phyloP scores from a whole-genome alignment of 768 basidiomycete species.

The Asterophora lycoperdoides region DNA sequence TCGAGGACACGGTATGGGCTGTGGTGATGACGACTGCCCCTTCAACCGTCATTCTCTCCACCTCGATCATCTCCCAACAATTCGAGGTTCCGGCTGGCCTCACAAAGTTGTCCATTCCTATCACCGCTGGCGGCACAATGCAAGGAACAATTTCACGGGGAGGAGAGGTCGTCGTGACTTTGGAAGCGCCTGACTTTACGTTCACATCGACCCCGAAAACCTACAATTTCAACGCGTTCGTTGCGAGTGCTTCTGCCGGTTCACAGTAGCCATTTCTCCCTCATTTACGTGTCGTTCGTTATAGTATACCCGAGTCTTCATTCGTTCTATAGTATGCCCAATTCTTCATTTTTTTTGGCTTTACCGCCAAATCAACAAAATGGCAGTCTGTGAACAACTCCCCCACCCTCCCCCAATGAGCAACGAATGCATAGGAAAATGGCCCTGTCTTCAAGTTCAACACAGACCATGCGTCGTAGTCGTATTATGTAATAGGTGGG shows the following conservation, averaged over 20 bases:
- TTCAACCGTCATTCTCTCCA: constrained; percentile 52
- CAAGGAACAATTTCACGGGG: constrained; percentile 44
- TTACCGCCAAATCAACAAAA: too few relatives aligned
- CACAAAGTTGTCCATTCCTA: constrained; percentile 57
- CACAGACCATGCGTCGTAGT: not conserved
- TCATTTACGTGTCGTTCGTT: not conserved
- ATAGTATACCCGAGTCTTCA: not conserved
- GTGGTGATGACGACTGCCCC: constrained; percentile 58
- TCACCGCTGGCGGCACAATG: constrained; percentile 50
- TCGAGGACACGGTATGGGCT: constrained; percentile 63
- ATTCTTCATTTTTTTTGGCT: too few relatives aligned
- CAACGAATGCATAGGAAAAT: too few relatives aligned
- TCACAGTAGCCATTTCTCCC: too few relatives aligned
- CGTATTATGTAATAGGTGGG: not conserved
- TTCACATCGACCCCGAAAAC: constrained; percentile 49
- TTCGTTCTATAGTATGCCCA: too few relatives aligned
- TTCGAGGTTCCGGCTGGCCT: constrained; percentile 53
- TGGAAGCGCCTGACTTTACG: constrained; percentile 46
- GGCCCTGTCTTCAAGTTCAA: too few relatives aligned
- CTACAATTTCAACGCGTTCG: constrained; percentile 75
- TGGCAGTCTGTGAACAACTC: too few relatives aligned
- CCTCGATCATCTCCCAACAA: constrained; percentile 39
- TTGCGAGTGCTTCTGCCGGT: constrained; percentile 37
- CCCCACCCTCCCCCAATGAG: too few relatives aligned
- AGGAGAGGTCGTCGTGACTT: constrained; percentile 41